Percentiles rank a stretch among this genome's conserved stretches.
Evolutionary conservation across 2,329 filamentous ascomycete species (phyloP).

Genomic region (Epicoccum sorghinum): DNA sequence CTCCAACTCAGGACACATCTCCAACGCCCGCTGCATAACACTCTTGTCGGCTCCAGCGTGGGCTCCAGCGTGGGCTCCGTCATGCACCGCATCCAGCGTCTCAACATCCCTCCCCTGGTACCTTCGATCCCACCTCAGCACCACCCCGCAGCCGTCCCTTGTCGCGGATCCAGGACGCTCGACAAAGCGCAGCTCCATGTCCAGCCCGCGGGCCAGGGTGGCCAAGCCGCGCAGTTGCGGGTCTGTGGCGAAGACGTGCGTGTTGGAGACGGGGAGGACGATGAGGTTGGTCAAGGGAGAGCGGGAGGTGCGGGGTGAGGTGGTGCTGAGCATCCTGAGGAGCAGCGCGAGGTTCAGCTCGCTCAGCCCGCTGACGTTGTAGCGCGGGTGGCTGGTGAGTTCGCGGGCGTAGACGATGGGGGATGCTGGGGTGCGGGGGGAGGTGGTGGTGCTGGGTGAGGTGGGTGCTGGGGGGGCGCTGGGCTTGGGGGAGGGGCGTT

Average conservation of each 20-base stretch:
- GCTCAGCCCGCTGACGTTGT: background rate
- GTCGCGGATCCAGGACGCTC: background rate
- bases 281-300: background rate
- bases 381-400: background rate
- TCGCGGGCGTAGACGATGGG: background rate
- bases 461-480: too few relatives aligned
- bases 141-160: background rate
- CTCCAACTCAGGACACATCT: background rate
- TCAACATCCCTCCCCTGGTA: background rate
- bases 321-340: conserved; percentile 3
- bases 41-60: background rate
- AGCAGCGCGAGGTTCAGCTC: background rate
- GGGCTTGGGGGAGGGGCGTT: too few relatives aligned
- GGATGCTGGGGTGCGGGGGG: too few relatives aligned
- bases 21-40: background rate
- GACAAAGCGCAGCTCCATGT: background rate
- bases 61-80: too few relatives aligned
- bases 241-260: background rate
- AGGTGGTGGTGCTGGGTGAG: too few relatives aligned
- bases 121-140: background rate
- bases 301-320: background rate
- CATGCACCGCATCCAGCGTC: background rate
- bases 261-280: background rate
- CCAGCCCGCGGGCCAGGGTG: background rate
- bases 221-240: background rate